A percentile compares a stretch with the other conserved stretches of the same genome.
phyloP scores from a whole-genome alignment of 2,329 filamentous ascomycete genomes.

The Beauveria medogensis region DNA sequence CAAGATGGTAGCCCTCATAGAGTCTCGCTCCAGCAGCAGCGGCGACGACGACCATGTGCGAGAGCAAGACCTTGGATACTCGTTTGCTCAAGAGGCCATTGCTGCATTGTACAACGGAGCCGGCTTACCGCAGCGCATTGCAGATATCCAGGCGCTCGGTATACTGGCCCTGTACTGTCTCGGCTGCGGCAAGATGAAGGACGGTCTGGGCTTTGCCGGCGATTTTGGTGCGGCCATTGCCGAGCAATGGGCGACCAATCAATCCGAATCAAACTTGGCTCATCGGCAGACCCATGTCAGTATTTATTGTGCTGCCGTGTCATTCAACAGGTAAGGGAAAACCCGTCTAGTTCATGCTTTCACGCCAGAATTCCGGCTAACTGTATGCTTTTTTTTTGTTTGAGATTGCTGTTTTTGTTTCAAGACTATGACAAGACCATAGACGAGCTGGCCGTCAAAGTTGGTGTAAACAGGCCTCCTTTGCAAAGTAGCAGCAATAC shows the following conservation, averaged over 20 bases:
- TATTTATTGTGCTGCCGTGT: slow-evolving; percentile 1
- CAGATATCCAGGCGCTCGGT: neutral
- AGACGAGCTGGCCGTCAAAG: neutral
- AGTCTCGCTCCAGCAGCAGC: neutral
- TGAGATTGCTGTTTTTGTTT: neutral
- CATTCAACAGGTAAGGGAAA: slow-evolving; percentile 1
- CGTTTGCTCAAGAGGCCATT: neutral
- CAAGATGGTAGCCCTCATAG: neutral
- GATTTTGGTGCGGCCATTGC: neutral
- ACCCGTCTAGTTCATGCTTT: too few species aligned
- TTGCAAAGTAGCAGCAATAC: neutral
- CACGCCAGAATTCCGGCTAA: neutral
- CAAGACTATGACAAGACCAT: neutral
- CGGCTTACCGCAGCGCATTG: neutral
- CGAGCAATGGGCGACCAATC: neutral
- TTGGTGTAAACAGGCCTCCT: neutral
- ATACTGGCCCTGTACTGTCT: slow-evolving; percentile 1
- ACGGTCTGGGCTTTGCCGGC: neutral
- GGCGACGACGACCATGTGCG: neutral
- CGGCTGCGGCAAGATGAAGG: neutral
- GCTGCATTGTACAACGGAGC: neutral
- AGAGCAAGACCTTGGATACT: neutral
- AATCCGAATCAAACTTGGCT: neutral
- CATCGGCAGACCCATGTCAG: neutral
- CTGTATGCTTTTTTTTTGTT: neutral